These are phyloP conservation scores for Mycena indigotica DNA, from an alignment of 768 basidiomycete species.

Conservation along the genomic window DNA sequence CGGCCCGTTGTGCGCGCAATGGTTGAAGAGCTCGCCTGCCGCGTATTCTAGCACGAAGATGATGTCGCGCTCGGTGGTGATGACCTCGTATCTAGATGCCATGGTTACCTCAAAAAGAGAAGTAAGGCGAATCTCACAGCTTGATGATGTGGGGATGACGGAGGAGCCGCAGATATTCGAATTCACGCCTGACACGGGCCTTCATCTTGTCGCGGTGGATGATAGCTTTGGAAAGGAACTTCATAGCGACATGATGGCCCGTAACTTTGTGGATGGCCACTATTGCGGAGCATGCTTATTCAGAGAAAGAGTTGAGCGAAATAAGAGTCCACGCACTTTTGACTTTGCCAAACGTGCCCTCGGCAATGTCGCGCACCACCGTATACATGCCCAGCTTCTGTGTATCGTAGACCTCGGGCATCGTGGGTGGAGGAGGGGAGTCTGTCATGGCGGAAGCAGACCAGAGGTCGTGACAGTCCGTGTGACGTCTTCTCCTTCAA, in stretches of 20 bases:
- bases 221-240: conserved; percentile 93
- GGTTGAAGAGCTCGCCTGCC: conserved; percentile 96
- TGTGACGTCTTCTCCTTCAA: not conserved
- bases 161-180: conserved; percentile 94
- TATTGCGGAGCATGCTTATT: conserved; percentile 34
- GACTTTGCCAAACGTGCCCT: conserved; percentile 98
- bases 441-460: conserved; percentile 6
- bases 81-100: conserved; percentile 71
- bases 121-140: conserved; percentile 56
- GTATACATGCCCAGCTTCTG: conserved; percentile 84
- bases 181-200: conserved; percentile 89
- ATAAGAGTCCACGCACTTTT: conserved; percentile 71
- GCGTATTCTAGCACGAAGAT: conserved; percentile 99
- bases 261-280: conserved; percentile 95
- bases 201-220: conserved; percentile 92
- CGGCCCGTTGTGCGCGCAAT: conserved; percentile 88
- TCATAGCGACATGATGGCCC: conserved; percentile 96
- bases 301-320: conserved; percentile 11
- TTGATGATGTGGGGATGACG: conserved; percentile 98
- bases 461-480: not conserved
- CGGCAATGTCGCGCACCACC: conserved; percentile 85
- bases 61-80: conserved; percentile 92
- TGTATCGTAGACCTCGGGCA: conserved; percentile 26
- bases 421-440: conserved; percentile 8
- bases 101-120: conserved; percentile 15